Evolutionary conservation across 805 yeast genomes (phyloP).

Genomic region (Lachancea waltii): DNA sequence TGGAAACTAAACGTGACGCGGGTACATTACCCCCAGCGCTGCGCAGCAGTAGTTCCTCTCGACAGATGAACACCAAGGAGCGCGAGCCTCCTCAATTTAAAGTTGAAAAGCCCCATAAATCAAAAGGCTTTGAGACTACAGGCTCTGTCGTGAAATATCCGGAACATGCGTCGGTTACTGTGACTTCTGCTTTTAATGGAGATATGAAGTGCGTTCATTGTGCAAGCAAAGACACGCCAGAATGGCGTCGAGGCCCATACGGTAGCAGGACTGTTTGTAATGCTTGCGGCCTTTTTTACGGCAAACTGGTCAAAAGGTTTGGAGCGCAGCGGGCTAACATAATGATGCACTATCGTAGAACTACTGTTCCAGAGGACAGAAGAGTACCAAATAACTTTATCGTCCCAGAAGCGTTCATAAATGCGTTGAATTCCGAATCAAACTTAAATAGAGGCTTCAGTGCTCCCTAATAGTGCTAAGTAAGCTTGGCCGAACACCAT

Average conservation of each 20-base stretch:
- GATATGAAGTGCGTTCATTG: constrained; percentile 57
- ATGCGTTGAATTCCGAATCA: constrained; percentile 13
- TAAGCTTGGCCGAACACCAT: not conserved
- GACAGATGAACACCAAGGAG: too few species aligned
- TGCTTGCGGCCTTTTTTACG: constrained; percentile 81
- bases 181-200: too few species aligned
- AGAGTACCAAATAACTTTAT: constrained; percentile 24
- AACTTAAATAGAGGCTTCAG: constrained; percentile 10
- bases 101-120: too few species aligned
- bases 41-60: too few species aligned
- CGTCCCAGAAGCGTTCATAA: constrained; percentile 23
- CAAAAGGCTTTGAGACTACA: too few species aligned
- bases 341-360: constrained; percentile 25
- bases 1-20: too few species aligned
- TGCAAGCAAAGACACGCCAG: constrained; percentile 71
- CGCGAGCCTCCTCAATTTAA: too few species aligned
- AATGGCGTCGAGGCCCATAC: constrained; percentile 88
- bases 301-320: constrained; percentile 46
- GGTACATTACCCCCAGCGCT: too few species aligned
- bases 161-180: too few species aligned
- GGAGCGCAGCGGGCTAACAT: constrained; percentile 26
- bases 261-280: constrained; percentile 81
- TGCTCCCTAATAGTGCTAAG: not conserved
- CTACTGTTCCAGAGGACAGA: constrained; percentile 25
- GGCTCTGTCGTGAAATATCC: too few species aligned